A percentile compares a stretch with the other conserved stretches of the same genome.
Evolutionary conservation across 1,284 basidiomycete genomes (phyloP).

Genomic region (Afroboletus lepidellus): DNA sequence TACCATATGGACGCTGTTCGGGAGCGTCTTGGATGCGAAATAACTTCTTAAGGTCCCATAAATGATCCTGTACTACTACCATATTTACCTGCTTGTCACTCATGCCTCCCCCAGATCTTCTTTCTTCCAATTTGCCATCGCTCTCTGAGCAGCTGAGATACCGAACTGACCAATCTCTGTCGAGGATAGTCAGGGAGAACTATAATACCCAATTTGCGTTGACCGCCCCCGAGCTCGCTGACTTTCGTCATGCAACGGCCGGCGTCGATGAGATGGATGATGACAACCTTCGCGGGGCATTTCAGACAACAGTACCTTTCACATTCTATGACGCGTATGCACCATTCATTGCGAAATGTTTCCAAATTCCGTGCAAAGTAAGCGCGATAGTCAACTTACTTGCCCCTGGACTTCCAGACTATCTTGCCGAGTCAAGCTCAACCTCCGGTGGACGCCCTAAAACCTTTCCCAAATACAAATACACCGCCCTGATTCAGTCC

Average conservation of each 20-base stretch:
- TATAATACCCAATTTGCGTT: conserved; percentile 17
- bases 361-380: conserved; percentile 12
- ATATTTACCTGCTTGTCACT: background rate
- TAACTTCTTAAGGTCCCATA: background rate
- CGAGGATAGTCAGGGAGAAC: conserved; percentile 14
- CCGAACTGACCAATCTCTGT: background rate
- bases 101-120: conserved; percentile 4
- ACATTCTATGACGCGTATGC: conserved; percentile 19
- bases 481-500: background rate
- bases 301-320: conserved; percentile 13
- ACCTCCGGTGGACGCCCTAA: conserved; percentile 18
- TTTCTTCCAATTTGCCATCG: background rate
- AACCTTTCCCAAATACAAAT: conserved; percentile 11
- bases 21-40: background rate
- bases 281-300: background rate
- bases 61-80: no score
- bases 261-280: background rate
- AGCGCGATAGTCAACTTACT: conserved; percentile 11
- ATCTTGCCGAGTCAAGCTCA: conserved; percentile 16
- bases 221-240: conserved; percentile 5
- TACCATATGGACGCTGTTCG: no score
- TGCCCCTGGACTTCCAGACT: conserved; percentile 23
- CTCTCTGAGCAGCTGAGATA: conserved; percentile 4
- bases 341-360: conserved; percentile 12
- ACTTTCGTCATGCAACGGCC: conserved; percentile 11